Evolutionary conservation across 257 asterid species (phyloP).

Genomic region (Primulina huaijiensis): DNA sequence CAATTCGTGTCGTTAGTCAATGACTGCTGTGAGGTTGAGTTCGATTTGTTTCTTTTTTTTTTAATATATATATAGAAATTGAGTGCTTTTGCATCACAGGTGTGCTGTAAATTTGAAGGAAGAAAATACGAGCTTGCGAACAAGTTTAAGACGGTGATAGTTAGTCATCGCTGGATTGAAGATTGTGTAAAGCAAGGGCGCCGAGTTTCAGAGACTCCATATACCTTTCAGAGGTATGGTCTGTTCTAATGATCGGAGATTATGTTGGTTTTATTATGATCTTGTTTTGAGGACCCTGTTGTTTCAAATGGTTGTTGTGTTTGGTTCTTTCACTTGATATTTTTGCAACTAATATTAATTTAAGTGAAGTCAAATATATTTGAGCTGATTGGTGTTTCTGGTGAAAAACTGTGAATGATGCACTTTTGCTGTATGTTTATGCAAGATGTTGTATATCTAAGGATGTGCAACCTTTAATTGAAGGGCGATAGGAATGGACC

Average conservation of each 20-base stretch:
- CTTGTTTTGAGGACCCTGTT: background rate
- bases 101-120: slow-evolving; percentile 52
- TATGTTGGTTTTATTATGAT: background rate
- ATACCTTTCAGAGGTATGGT: slow-evolving; percentile 54
- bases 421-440: background rate
- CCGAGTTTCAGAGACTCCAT: slow-evolving; percentile 58
- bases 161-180: slow-evolving; percentile 91
- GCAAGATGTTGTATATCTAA: background rate
- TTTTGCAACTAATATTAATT: background rate
- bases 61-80: slow-evolving; percentile 11
- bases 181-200: slow-evolving; percentile 65
- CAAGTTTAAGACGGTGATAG: slow-evolving; percentile 40
- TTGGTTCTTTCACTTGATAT: background rate
- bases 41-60: background rate
- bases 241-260: slow-evolving; percentile 7
- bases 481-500: background rate
- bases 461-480: background rate
- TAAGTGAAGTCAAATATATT: background rate
- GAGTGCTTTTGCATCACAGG: slow-evolving; percentile 34
- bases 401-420: background rate
- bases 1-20: background rate
- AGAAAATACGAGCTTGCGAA: slow-evolving; percentile 54
- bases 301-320: slow-evolving; percentile 5
- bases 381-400: background rate
- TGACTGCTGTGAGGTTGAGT: slow-evolving; percentile 3